These are phyloP conservation scores for Tolypocladium amazonense DNA, from an alignment of 2,329 filamentous ascomycete species.

Conservation along the genomic window DNA sequence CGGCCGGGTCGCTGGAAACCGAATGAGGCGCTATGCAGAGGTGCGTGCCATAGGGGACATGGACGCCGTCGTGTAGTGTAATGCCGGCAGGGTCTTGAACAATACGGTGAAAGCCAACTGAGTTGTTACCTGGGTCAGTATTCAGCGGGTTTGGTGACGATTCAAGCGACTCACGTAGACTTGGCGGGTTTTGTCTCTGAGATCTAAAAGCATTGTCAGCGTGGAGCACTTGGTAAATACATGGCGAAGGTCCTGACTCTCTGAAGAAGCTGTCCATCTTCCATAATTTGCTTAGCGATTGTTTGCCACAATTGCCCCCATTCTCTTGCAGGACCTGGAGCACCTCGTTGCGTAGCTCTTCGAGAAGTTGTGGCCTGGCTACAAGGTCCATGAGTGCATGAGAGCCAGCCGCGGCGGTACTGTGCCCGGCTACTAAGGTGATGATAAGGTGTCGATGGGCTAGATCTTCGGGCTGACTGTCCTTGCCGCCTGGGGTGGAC, in stretches of 20 bases:
- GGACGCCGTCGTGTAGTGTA: constrained; percentile 4
- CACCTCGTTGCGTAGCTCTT: constrained; percentile 2
- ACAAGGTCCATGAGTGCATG: constrained; percentile 4
- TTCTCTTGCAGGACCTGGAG: neutral
- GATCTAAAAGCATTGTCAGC: constrained; percentile 2
- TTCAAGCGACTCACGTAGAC: neutral
- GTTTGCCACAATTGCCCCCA: constrained; percentile 1
- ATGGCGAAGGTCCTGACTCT: constrained; percentile 1
- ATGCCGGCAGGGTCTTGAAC: constrained; percentile 5
- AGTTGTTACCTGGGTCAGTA: neutral
- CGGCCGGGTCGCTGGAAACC: constrained; percentile 1
- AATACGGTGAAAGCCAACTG: constrained; percentile 5
- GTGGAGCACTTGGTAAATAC: too few species aligned
- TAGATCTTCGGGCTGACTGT: neutral
- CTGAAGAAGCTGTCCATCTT: constrained; percentile 8
- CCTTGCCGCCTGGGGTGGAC: neutral
- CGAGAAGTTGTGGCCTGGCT: neutral
- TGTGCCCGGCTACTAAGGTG: constrained; percentile 4
- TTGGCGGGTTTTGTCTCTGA: constrained; percentile 4
- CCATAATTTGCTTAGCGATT: constrained; percentile 1
- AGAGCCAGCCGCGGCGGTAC: constrained; percentile 3
- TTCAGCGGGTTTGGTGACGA: neutral
- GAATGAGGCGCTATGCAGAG: constrained; percentile 3
- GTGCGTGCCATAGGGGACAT: constrained; percentile 3
- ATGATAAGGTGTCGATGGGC: constrained; percentile 2